phyloP scores from a whole-genome alignment of 108 stramenopile species.

The Cyclotella cryptica region DNA sequence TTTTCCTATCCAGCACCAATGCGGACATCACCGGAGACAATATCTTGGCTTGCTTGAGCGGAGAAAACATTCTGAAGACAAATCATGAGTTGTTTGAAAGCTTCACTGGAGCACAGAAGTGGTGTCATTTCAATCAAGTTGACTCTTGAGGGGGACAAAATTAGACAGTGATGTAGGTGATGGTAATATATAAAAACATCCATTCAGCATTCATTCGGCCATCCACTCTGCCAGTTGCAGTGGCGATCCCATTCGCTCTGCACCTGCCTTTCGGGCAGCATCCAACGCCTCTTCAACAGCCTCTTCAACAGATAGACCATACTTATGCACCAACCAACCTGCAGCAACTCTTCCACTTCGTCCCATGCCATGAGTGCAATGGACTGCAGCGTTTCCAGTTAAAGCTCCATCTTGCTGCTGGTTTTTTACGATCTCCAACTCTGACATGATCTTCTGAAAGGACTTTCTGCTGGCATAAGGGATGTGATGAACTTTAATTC shows the following conservation, averaged over 20 bases:
- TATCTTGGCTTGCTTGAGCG: too few relatives aligned
- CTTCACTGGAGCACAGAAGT: too few relatives aligned
- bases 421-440: too few relatives aligned
- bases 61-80: too few relatives aligned
- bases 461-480: conserved; percentile 7
- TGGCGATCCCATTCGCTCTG: conserved; percentile 54
- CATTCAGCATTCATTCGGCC: too few relatives aligned
- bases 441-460: conserved; percentile 13
- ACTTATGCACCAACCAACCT: conserved; percentile 59
- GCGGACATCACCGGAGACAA: too few relatives aligned
- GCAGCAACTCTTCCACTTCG: conserved; percentile 60
- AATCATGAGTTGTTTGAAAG: too few relatives aligned
- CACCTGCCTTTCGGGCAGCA: conserved; percentile 42
- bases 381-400: conserved; percentile 51
- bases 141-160: too few relatives aligned
- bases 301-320: conserved; percentile 46
- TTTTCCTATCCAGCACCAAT: too few relatives aligned
- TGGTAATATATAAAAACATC: too few relatives aligned
- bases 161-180: too few relatives aligned
- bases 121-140: too few relatives aligned
- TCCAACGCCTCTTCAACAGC: conserved; percentile 56
- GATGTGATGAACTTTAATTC: conserved; percentile 27
- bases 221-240: conserved; percentile 33
- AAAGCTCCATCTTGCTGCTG: not conserved
- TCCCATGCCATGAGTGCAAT: conserved; percentile 63